Evolutionary conservation across 2,329 filamentous ascomycete species (phyloP).

Genomic region (Clarireedia monteithiana): DNA sequence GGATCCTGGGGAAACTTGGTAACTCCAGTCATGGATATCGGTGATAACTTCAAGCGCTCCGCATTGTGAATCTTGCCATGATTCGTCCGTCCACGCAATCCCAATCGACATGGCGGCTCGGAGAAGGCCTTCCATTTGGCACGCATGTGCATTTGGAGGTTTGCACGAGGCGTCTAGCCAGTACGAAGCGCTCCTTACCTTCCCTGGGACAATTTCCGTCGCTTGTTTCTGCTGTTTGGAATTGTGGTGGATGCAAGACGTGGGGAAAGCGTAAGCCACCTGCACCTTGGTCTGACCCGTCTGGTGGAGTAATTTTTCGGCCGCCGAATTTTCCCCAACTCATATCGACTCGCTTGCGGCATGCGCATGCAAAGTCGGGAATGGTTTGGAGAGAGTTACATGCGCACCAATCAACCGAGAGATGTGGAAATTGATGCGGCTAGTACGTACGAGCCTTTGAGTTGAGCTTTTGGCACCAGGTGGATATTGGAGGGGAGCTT

Average conservation of each 20-base stretch:
- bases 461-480: not conserved
- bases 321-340: constrained; percentile 1
- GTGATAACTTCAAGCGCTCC: not conserved
- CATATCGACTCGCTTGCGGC: not conserved
- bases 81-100: not conserved
- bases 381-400: not conserved
- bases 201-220: not conserved
- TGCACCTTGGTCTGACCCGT: not conserved
- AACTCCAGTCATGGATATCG: not conserved
- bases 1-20: constrained; percentile 5
- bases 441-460: not conserved
- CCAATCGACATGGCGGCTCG: not conserved
- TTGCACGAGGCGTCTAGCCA: not conserved
- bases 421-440: not conserved
- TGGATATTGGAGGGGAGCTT: not conserved
- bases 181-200: no score
- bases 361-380: not conserved
- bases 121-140: not conserved
- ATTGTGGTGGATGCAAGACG: not conserved
- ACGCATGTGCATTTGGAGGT: not conserved
- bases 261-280: not conserved
- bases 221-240: not conserved
- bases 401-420: constrained; percentile 7
- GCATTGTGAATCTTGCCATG: not conserved
- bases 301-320: not conserved